Conservation (phyloP, 2,329 filamentous ascomycete species). For the Capronia americana region DNA sequence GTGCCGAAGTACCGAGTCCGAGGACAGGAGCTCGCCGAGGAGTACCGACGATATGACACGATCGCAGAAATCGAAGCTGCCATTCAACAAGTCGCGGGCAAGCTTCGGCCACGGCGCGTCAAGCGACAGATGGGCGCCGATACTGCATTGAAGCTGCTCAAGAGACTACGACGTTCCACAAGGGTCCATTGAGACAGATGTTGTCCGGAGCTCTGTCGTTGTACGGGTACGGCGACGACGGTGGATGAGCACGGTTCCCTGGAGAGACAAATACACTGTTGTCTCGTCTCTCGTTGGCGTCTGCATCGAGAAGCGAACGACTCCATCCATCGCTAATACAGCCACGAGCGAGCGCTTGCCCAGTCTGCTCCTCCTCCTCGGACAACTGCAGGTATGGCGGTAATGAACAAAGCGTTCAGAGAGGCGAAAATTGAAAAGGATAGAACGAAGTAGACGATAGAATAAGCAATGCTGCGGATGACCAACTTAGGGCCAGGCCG, state of each 20-base stretch:
- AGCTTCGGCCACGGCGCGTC: not conserved
- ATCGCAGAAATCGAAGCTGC: constrained; percentile 8
- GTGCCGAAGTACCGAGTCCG: not conserved
- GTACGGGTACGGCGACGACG: not conserved
- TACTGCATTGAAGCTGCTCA: not conserved
- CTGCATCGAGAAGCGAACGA: too few species aligned
- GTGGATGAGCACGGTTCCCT: too few species aligned
- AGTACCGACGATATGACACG: constrained; percentile 7
- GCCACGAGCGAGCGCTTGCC: too few species aligned
- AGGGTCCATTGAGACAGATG: not conserved
- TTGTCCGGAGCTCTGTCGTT: not conserved
- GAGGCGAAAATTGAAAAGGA: not conserved
- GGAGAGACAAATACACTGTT: not conserved
- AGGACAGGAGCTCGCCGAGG: constrained; percentile 4
- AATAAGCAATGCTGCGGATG: not conserved
- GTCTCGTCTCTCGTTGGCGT: not conserved
- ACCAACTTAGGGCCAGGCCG: too few species aligned
- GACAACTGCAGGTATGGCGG: too few species aligned
- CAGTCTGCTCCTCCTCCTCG: too few species aligned
- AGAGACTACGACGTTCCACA: not conserved
- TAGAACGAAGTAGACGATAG: not conserved
- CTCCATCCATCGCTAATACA: too few species aligned
- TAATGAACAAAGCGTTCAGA: too few species aligned
- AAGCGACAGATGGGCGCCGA: not conserved
- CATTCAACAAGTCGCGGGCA: not conserved